Evolutionary conservation across 805 yeast species (phyloP).

Genomic region (Ogataea chonburiensis): DNA sequence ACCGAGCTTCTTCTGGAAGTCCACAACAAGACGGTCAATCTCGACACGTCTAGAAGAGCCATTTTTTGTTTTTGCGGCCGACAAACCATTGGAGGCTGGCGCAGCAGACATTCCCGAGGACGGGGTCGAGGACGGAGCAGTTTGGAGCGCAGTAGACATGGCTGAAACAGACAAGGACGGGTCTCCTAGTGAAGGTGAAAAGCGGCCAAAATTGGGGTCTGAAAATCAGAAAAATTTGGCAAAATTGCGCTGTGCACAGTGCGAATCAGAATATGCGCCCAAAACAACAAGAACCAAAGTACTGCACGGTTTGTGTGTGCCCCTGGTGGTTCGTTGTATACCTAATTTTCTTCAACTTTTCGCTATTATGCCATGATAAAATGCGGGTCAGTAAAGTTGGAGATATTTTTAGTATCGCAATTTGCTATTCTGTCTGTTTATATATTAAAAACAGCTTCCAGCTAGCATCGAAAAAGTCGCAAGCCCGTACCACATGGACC

Average conservation of each 20-base stretch:
- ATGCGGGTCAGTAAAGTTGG: constrained; percentile 8
- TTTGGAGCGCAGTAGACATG: constrained; percentile 17
- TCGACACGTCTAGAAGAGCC: constrained; percentile 45
- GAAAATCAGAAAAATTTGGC: constrained; percentile 1
- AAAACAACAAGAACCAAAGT: neutral
- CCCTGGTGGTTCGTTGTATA: constrained; percentile 4
- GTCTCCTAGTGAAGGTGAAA: neutral
- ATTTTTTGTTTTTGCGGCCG: constrained; percentile 16
- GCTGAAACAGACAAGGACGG: constrained; percentile 8
- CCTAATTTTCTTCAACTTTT: constrained; percentile 12
- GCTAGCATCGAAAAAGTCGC: too few relatives aligned
- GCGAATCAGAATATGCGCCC: neutral
- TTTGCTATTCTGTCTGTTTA: constrained; percentile 3
- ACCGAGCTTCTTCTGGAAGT: constrained; percentile 73
- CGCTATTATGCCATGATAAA: constrained; percentile 8
- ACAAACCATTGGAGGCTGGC: constrained; percentile 9
- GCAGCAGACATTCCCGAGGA: constrained; percentile 5
- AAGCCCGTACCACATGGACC: constrained; percentile 16
- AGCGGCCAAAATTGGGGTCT: neutral
- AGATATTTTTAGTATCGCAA: constrained; percentile 12
- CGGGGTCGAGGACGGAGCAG: constrained; percentile 12
- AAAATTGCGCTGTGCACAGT: neutral
- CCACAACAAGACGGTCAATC: constrained; percentile 64
- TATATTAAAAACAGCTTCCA: neutral
- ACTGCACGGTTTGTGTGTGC: too few relatives aligned